Percentiles rank a stretch among this genome's conserved stretches.
These are phyloP conservation scores for Corchorus olitorius DNA, from an alignment of 345 rosid genomes.

Conservation along the genomic window DNA sequence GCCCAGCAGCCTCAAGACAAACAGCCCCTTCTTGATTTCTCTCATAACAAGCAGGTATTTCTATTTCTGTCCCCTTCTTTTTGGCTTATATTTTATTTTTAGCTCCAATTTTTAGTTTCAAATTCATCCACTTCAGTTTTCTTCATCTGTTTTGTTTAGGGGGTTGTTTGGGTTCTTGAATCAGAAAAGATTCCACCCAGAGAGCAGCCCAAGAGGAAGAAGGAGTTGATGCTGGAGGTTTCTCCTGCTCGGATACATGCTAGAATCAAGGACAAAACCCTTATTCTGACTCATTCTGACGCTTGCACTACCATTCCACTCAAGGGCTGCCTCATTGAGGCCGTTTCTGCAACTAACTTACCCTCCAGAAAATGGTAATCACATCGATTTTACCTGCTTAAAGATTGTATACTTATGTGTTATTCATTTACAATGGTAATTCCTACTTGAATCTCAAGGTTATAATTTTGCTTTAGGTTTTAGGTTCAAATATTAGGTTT, in stretches of 20 bases:
- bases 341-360: constrained; percentile 77
- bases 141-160: constrained; percentile 46
- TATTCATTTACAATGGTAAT: background rate
- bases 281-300: constrained; percentile 56
- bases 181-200: constrained; percentile 54
- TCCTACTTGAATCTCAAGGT: background rate
- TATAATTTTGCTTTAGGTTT: background rate
- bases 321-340: constrained; percentile 63
- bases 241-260: constrained; percentile 61
- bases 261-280: constrained; percentile 51
- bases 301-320: constrained; percentile 47
- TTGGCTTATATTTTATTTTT: background rate
- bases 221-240: constrained; percentile 55
- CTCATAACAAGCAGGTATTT: constrained; percentile 50
- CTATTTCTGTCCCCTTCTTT: background rate
- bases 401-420: background rate
- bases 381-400: background rate
- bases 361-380: constrained; percentile 85
- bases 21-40: constrained; percentile 46
- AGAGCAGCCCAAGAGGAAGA: constrained; percentile 63
- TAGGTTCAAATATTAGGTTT: background rate
- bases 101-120: background rate
- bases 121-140: background rate
- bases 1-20: constrained; percentile 21
- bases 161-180: constrained; percentile 82